A percentile compares a stretch with the other conserved stretches of the same genome.
These are phyloP conservation scores for Fusarium torulosum DNA, from an alignment of 2,329 filamentous ascomycete genomes.

Conservation along the genomic window DNA sequence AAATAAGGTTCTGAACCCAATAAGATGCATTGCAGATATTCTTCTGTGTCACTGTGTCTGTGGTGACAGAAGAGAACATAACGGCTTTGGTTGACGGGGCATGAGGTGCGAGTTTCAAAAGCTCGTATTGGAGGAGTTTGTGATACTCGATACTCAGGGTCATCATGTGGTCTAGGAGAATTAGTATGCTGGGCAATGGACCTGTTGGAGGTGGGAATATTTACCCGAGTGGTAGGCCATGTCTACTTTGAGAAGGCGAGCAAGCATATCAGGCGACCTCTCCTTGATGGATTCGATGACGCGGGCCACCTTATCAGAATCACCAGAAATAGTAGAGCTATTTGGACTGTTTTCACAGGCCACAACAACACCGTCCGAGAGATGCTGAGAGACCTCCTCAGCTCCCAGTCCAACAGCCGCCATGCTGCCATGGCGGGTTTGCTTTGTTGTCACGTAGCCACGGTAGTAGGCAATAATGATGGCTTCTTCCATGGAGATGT, in stretches of 20 bases:
- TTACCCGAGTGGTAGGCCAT: slow-evolving; percentile 57
- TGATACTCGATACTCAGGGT: neutral
- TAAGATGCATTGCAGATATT: neutral
- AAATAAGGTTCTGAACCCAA: neutral
- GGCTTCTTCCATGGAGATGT: slow-evolving; percentile 52
- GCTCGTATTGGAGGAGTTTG: too few species aligned
- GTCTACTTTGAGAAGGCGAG: slow-evolving; percentile 54
- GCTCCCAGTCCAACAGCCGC: slow-evolving; percentile 55
- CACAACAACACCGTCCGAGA: slow-evolving; percentile 46
- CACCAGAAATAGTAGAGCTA: slow-evolving; percentile 55
- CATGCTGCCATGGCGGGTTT: slow-evolving; percentile 51
- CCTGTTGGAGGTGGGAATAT: too few species aligned
- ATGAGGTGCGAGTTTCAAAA: too few species aligned
- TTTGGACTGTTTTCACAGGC: slow-evolving; percentile 56
- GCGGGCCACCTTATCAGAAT: slow-evolving; percentile 42
- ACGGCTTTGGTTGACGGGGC: too few species aligned
- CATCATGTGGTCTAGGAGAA: neutral
- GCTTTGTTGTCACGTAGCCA: slow-evolving; percentile 45
- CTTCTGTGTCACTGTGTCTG: too few species aligned
- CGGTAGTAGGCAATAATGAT: slow-evolving; percentile 57
- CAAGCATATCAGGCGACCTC: slow-evolving; percentile 48
- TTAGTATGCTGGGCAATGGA: too few species aligned
- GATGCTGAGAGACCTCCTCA: slow-evolving; percentile 45
- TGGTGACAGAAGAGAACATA: too few species aligned
- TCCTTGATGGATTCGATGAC: slow-evolving; percentile 49